Conservation (phyloP, 768 basidiomycete species). For the Inosperma sp. region DNA sequence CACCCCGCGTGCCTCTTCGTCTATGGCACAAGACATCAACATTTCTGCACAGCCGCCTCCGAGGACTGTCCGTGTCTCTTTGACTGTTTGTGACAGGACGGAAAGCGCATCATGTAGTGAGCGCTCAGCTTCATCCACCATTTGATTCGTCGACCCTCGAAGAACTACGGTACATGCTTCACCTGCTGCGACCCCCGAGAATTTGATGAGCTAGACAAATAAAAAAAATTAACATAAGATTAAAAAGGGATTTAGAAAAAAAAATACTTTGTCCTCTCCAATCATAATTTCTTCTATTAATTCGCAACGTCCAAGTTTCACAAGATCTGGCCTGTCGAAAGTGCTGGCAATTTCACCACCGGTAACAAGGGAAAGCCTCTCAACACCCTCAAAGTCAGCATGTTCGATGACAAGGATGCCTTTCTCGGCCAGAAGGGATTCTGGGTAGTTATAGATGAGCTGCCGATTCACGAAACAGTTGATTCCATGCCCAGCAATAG, state of each 20-base stretch:
- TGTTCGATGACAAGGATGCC: conserved; percentile 97
- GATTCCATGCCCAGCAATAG: conserved; percentile 91
- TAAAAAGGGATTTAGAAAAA: not conserved
- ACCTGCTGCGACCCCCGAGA: conserved; percentile 97
- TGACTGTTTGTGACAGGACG: conserved; percentile 95
- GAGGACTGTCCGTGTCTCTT: conserved; percentile 90
- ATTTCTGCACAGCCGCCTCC: conserved; percentile 99
- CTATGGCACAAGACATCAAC: conserved; percentile 93
- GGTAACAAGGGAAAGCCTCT: conserved; percentile 90
- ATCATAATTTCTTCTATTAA: conserved; percentile 99
- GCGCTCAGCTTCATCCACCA: conserved; percentile 98
- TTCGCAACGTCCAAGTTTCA: conserved; percentile 90
- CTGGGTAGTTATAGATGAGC: conserved; percentile 99
- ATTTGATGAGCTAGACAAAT: conserved; percentile 85
- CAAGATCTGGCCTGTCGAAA: conserved; percentile 88
- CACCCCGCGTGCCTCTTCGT: conserved; percentile 84
- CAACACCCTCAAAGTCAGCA: conserved; percentile 98
- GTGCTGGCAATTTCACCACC: conserved; percentile 97
- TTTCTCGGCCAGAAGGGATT: conserved; percentile 88
- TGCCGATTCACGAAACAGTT: conserved; percentile 98
- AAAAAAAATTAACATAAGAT: not conserved
- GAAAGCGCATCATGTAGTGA: conserved; percentile 97
- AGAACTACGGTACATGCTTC: conserved; percentile 98
- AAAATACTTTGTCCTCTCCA: conserved; percentile 89
- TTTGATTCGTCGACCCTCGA: conserved; percentile 95